These are phyloP conservation scores for Malania oleifera DNA, from an alignment of 164 flowering plant species.

Conservation along the genomic window DNA sequence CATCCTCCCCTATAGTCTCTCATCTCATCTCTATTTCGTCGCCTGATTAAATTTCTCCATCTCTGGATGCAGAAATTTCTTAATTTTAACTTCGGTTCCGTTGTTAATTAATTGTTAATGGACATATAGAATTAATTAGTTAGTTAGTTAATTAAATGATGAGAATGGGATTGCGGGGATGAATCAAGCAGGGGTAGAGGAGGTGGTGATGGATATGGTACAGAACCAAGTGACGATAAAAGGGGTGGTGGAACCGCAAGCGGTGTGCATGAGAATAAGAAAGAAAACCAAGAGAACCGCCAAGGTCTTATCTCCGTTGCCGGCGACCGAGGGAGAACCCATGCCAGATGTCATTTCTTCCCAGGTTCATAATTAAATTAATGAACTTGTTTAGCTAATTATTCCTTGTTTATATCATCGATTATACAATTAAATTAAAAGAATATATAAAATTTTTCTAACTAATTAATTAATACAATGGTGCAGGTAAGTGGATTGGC, in stretches of 20 bases:
- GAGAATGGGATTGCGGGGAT: too few species aligned
- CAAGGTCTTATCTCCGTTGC: slow-evolving; percentile 73
- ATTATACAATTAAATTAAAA: not conserved
- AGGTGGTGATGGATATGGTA: slow-evolving; percentile 57
- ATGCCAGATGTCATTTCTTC: slow-evolving; percentile 65
- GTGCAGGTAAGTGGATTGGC: slow-evolving; percentile 55
- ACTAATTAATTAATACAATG: too few species aligned
- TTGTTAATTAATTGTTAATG: not conserved
- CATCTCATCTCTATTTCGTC: not conserved
- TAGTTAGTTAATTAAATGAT: too few species aligned
- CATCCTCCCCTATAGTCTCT: not conserved
- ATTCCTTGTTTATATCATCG: too few species aligned
- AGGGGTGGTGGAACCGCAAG: slow-evolving; percentile 86
- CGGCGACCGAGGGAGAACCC: slow-evolving; percentile 64
- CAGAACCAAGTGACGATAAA: slow-evolving; percentile 75
- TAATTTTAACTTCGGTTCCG: not conserved
- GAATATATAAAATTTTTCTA: too few species aligned
- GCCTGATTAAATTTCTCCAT: not conserved
- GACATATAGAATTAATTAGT: not conserved
- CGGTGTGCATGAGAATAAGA: slow-evolving; percentile 60
- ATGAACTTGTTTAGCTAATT: too few species aligned
- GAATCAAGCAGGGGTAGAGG: slow-evolving; percentile 89
- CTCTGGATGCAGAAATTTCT: not conserved
- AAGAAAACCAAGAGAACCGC: slow-evolving; percentile 80
- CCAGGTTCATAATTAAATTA: too few species aligned